phyloP scores from a whole-genome alignment of 352 stramenopile species.

The Phytopythium chamaehyphon region DNA sequence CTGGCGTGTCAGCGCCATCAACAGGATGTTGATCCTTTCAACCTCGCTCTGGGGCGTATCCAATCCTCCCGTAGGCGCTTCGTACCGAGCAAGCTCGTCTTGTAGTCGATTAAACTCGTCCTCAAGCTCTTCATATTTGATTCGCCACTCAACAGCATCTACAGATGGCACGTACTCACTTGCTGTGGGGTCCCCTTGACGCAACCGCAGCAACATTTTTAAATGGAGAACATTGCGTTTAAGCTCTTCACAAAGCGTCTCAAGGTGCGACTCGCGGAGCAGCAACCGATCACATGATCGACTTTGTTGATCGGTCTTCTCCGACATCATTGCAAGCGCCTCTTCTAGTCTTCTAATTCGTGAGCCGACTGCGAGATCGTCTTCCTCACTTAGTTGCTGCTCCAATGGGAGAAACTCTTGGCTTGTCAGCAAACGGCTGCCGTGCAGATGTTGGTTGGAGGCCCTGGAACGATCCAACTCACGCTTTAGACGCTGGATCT shows the following conservation, averaged over 20 bases:
- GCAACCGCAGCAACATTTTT: slow-evolving; percentile 51
- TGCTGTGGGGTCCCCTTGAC: slow-evolving; percentile 12
- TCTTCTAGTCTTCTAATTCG: slow-evolving; percentile 64
- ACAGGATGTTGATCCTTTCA: slow-evolving; percentile 66
- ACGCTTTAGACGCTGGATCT: slow-evolving; percentile 52
- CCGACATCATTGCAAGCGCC: slow-evolving; percentile 48
- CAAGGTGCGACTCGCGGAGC: slow-evolving; percentile 46
- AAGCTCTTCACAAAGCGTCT: slow-evolving; percentile 46
- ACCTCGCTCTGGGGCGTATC: slow-evolving; percentile 22
- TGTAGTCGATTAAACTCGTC: slow-evolving; percentile 52
- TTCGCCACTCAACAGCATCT: slow-evolving; percentile 78
- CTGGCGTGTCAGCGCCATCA: slow-evolving; percentile 57
- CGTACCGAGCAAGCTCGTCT: slow-evolving; percentile 29
- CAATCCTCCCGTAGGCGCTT: slow-evolving; percentile 7
- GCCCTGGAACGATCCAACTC: slow-evolving; percentile 50
- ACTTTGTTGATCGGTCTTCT: slow-evolving; percentile 53
- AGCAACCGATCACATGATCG: slow-evolving; percentile 54
- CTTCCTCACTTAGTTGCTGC: slow-evolving; percentile 7
- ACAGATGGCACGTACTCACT: slow-evolving; percentile 56
- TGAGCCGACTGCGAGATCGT: slow-evolving; percentile 30
- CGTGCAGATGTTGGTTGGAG: background rate
- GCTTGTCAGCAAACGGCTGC: background rate
- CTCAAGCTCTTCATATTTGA: slow-evolving; percentile 82
- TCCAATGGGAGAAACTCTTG: background rate
- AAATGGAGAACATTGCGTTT: slow-evolving; percentile 57